Conservation (phyloP, 2,329 filamentous ascomycete species). For the Colletotrichum noveboracense region DNA sequence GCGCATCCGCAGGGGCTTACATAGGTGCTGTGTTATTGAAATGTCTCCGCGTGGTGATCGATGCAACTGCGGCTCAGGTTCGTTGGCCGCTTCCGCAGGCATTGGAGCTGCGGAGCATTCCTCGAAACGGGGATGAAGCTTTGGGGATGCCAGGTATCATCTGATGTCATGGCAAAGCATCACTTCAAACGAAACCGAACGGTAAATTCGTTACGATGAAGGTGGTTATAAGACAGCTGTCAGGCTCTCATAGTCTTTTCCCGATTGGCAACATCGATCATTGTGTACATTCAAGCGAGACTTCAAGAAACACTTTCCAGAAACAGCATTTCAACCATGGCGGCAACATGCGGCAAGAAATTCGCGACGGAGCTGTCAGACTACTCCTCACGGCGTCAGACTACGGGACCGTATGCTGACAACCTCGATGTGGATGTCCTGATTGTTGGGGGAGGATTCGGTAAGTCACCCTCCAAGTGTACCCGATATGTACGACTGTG, state of each 20-base stretch:
- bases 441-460: conserved; percentile 50
- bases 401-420: conserved; percentile 44
- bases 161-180: background rate
- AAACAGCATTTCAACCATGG: conserved; percentile 22
- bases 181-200: background rate
- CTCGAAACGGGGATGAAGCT: background rate
- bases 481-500: background rate
- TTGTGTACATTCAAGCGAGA: background rate
- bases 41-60: background rate
- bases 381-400: conserved; percentile 33
- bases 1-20: background rate
- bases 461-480: background rate
- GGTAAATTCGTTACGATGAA: background rate
- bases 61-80: background rate
- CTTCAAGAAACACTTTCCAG: background rate
- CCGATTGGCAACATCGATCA: rapidly evolving
- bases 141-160: background rate
- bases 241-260: background rate
- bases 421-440: conserved; percentile 49
- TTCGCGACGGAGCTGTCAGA: conserved; percentile 46
- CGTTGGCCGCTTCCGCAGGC: background rate
- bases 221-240: background rate
- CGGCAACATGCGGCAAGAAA: conserved; percentile 32
- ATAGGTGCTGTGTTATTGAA: background rate
- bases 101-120: background rate